Evolutionary conservation across 2,329 filamentous ascomycete genomes (phyloP), one percentile per base, ranked within the genome.

Genomic region (Clonostachys solani): DNA sequence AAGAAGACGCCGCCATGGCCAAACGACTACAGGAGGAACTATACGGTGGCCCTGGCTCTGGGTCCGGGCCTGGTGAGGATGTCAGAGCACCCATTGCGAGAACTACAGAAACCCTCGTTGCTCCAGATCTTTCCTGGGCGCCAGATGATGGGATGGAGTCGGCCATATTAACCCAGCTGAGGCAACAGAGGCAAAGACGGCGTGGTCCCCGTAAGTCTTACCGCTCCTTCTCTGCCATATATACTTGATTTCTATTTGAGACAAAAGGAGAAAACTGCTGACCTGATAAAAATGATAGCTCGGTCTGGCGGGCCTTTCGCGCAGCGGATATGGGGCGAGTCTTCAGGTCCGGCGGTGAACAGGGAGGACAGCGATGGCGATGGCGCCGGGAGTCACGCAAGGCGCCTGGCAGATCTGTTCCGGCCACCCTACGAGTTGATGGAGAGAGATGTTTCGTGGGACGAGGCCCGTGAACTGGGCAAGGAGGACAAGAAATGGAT

Each of bases 1-100:
- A 96, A 53, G 91, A 96, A 59, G 94, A 99, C 60, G 92, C 90
- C 45, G 92, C 89, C 40, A 92, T 97, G 84, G 94, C 94, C 7
- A 83, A 92, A 64, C 82, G 89, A 48, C 67, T 99, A 50, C 94
- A 99, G 64, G 88, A 99, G 60, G 91, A 99, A 66, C 79, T 96
- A 61, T 97, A 96, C 58, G 78, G 58, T 35, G 67, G 59, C 8
- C 60, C 62, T 37, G 71, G 69, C 13, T 69, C 68, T 37, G 71
- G 63, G 18, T 69, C 17, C 5, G 36, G 10, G 10, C 42, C 64
- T 19, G 71, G 70, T 50, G 84, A 84, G 56, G 86, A 76, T 42
- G 85, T 99, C 47, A 80, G 94, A 59, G 94, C 94, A 43, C 94
- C 94, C 9, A 95, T 99, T 67, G 89, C 86, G 42, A 81, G 90